These are phyloP conservation scores for Urochloa ruziziensis DNA, from an alignment of 176 grass and related monocot species.

Conservation along the genomic window DNA sequence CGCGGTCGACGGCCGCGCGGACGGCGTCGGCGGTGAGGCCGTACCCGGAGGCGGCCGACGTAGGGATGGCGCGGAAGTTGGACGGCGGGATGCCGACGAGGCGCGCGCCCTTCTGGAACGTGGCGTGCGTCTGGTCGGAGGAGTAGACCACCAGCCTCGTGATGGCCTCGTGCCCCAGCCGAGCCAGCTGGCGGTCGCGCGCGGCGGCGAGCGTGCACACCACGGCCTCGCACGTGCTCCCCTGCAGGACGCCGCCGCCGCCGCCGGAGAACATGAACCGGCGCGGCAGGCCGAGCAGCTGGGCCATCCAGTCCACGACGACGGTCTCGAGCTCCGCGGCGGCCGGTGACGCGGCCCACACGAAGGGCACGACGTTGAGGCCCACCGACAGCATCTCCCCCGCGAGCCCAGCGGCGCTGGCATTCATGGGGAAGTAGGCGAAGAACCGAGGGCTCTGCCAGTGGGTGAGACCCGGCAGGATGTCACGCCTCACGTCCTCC, in stretches of 20 bases:
- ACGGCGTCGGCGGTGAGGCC: slow-evolving; percentile 9
- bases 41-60: background rate
- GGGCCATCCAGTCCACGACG: slow-evolving; percentile 46
- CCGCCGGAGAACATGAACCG: slow-evolving; percentile 38
- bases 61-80: slow-evolving; percentile 44
- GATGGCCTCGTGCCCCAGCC: slow-evolving; percentile 19
- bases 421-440: too few relatives aligned
- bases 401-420: too few relatives aligned
- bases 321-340: slow-evolving; percentile 47
- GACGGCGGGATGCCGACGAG: slow-evolving; percentile 41
- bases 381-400: slow-evolving; percentile 60
- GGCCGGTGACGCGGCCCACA: slow-evolving; percentile 47
- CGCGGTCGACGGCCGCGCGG: background rate
- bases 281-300: slow-evolving; percentile 8
- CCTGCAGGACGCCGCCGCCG: slow-evolving; percentile 46
- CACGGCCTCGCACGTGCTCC: slow-evolving; percentile 56
- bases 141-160: slow-evolving; percentile 32
- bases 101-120: slow-evolving; percentile 44
- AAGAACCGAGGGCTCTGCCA: too few relatives aligned
- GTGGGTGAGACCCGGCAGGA: too few relatives aligned
- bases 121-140: slow-evolving; percentile 52
- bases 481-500: too few relatives aligned
- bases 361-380: slow-evolving; percentile 46
- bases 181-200: slow-evolving; percentile 18
- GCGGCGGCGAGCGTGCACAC: slow-evolving; percentile 45